A percentile compares a stretch with the other conserved stretches of the same genome.
These are phyloP conservation scores for Paracorniculantispora psalliotae DNA, from an alignment of 2,329 filamentous ascomycete species.

Conservation along the genomic window DNA sequence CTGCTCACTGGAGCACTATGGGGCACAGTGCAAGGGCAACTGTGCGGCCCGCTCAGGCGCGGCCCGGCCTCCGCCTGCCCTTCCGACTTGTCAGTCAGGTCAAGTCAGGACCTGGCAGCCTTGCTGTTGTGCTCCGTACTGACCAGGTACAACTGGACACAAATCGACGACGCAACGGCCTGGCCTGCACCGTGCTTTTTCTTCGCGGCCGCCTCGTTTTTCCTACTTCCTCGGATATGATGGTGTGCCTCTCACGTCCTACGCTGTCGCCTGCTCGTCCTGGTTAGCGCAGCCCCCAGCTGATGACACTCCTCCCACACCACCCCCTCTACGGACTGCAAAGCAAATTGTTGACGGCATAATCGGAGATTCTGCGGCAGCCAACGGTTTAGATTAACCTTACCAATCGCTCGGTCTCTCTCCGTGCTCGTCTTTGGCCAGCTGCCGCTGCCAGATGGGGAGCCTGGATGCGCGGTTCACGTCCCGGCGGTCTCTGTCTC, in stretches of 20 bases:
- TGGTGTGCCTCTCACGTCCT: not conserved
- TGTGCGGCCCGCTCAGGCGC: constrained; percentile 1
- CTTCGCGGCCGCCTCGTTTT: not conserved
- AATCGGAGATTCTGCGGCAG: constrained; percentile 10
- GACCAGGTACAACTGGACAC: not conserved
- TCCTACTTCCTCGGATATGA: not conserved
- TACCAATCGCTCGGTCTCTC: constrained; percentile 12
- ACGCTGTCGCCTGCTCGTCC: not conserved
- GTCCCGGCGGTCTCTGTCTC: not conserved
- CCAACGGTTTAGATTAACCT: constrained; percentile 5
- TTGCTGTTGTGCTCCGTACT: not conserved
- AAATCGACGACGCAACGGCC: not conserved
- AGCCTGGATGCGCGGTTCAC: not conserved
- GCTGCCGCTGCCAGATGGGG: not conserved
- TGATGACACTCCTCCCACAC: constrained; percentile 1
- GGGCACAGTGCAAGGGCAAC: constrained; percentile 5
- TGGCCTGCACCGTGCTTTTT: not conserved
- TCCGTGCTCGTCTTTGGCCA: constrained; percentile 3
- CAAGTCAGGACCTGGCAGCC: not conserved
- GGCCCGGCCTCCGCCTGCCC: not conserved
- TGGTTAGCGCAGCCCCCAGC: not conserved
- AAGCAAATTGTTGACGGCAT: not conserved
- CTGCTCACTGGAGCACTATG: not conserved
- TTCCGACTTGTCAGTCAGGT: not conserved
- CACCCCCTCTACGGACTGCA: not conserved